Conservation (phyloP, 2,329 filamentous ascomycete species). For the Alternaria sp. region DNA sequence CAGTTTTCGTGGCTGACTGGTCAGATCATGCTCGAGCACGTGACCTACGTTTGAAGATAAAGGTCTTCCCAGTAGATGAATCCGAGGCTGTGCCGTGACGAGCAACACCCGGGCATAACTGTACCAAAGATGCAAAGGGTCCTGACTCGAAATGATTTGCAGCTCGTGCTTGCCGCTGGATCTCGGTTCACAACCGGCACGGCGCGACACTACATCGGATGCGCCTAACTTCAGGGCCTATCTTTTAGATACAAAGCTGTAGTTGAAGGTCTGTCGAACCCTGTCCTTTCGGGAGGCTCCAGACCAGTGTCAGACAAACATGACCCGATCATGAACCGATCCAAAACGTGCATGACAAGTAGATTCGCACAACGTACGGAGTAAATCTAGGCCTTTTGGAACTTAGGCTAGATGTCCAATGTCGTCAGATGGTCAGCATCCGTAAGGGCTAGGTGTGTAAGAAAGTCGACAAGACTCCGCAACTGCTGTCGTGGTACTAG, state of each 20-base stretch:
- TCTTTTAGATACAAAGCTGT: neutral
- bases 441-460: neutral
- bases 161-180: conserved; percentile 37
- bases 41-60: conserved; percentile 5
- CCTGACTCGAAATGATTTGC: conserved; percentile 26
- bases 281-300: neutral
- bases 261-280: neutral
- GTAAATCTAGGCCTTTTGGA: conserved; percentile 10
- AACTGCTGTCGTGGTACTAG: conserved; percentile 8
- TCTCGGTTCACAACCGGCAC: conserved; percentile 37
- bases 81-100: conserved; percentile 12
- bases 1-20: neutral
- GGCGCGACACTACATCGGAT: conserved; percentile 36
- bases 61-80: conserved; percentile 3
- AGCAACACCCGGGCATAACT: conserved; percentile 11
- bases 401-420: conserved; percentile 11
- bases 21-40: conserved; percentile 3
- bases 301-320: conserved; percentile 11
- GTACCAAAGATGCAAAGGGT: conserved; percentile 12
- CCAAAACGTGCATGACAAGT: neutral
- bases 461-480: neutral
- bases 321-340: conserved; percentile 18
- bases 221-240: conserved; percentile 24
- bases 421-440: conserved; percentile 16
- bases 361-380: conserved; percentile 4